These are phyloP conservation scores for Phlebiopsis gigantea DNA, from an alignment of 768 basidiomycete species.

Conservation along the genomic window DNA sequence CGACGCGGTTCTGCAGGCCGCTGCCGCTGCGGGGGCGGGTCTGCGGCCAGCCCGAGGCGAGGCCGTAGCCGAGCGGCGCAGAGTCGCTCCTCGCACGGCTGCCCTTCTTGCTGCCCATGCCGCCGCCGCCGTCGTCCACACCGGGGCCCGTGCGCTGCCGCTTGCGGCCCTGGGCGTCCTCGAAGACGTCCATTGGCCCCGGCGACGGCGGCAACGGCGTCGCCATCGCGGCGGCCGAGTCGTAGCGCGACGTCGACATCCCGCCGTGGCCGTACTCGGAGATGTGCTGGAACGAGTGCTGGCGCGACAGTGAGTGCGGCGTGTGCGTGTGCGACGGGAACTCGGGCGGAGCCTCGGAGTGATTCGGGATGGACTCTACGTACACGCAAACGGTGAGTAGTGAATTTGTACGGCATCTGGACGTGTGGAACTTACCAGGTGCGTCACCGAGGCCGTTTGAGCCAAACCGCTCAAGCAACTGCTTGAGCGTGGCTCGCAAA, in stretches of 20 bases:
- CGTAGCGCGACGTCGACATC: slow-evolving; percentile 23
- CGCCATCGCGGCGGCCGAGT: slow-evolving; percentile 17
- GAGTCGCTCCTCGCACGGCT: slow-evolving; percentile 62
- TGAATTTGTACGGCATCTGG: slow-evolving; percentile 47
- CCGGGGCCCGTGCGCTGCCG: slow-evolving; percentile 40
- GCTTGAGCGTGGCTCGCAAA: too few species aligned
- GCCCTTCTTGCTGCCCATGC: slow-evolving; percentile 22
- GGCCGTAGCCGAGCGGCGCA: slow-evolving; percentile 47
- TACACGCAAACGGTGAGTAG: slow-evolving; percentile 28
- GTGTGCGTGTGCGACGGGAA: slow-evolving; percentile 36
- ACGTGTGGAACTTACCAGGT: slow-evolving; percentile 12
- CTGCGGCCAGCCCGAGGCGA: slow-evolving; percentile 26
- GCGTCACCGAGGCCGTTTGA: too few species aligned
- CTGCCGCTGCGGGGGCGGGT: slow-evolving; percentile 33
- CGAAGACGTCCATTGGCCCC: slow-evolving; percentile 25
- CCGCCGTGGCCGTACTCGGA: slow-evolving; percentile 24
- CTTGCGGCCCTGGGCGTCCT: slow-evolving; percentile 33
- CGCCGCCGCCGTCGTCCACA: slow-evolving; percentile 8
- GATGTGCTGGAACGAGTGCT: slow-evolving; percentile 57
- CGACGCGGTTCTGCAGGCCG: slow-evolving; percentile 23
- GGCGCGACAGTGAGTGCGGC: slow-evolving; percentile 45
- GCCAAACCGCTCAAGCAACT: too few species aligned
- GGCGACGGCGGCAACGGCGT: slow-evolving; percentile 31
- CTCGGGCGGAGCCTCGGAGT: too few species aligned
- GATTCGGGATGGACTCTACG: too few species aligned